Conservation (phyloP, 345 rosid species). For the Bruguiera parviflora region DNA sequence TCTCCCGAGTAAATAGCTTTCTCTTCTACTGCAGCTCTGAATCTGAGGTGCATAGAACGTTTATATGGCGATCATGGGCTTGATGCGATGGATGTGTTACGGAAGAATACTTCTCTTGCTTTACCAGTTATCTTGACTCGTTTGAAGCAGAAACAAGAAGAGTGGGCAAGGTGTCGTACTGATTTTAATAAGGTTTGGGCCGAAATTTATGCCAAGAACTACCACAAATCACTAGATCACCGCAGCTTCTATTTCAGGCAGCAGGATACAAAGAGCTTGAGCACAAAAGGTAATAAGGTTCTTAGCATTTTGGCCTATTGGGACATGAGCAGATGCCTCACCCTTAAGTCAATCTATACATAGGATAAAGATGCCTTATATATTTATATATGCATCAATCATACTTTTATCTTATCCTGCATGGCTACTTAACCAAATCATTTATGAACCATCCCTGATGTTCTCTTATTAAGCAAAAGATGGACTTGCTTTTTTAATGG, state of each 20-base stretch:
- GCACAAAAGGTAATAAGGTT: conserved; percentile 68
- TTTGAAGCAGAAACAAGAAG: conserved; percentile 95
- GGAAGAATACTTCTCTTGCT: conserved; percentile 81
- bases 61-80: conserved; percentile 97
- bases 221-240: conserved; percentile 94
- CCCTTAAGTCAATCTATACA: too few relatives aligned
- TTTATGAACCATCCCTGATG: background rate
- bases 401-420: background rate
- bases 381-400: background rate
- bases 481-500: background rate
- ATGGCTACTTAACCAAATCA: background rate
- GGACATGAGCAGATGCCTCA: too few relatives aligned
- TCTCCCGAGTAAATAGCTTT: conserved; percentile 12
- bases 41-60: conserved; percentile 93
- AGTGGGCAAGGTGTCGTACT: conserved; percentile 88
- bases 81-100: conserved; percentile 84
- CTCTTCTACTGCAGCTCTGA: conserved; percentile 54
- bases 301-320: conserved; percentile 3
- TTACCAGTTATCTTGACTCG: conserved; percentile 91
- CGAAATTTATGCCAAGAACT: conserved; percentile 87
- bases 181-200: conserved; percentile 99
- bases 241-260: conserved; percentile 98
- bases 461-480: too few relatives aligned
- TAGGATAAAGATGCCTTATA: background rate
- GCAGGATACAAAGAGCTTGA: conserved; percentile 88